A percentile compares a stretch with the other conserved stretches of the same genome.
phyloP scores from a whole-genome alignment of 495 filamentous ascomycete genomes.

The Aspergillus homomorphus region DNA sequence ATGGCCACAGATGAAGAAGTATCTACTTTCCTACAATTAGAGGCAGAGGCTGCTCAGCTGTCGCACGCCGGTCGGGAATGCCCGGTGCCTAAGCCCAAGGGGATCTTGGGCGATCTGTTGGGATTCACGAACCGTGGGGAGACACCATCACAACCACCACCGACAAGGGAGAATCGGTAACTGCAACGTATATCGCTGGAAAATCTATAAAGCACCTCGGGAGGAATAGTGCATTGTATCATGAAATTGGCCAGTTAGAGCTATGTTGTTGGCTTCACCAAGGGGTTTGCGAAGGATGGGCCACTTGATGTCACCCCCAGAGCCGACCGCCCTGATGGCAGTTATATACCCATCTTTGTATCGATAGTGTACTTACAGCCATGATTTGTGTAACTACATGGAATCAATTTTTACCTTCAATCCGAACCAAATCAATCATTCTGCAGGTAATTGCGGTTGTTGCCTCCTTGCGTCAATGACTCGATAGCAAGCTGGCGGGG shows the following conservation, averaged over 20 bases:
- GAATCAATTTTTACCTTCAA: constrained; percentile 5
- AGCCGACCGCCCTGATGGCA: constrained; percentile 5
- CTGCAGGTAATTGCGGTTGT: not conserved
- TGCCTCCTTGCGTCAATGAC: not conserved
- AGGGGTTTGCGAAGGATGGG: not conserved
- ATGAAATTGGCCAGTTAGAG: constrained; percentile 1
- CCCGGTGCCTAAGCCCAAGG: constrained; percentile 80
- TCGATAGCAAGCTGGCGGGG: not conserved
- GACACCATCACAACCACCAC: not conserved
- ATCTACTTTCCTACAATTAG: constrained; percentile 44
- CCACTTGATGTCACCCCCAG: not conserved
- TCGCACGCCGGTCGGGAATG: constrained; percentile 52
- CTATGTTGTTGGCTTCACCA: not conserved
- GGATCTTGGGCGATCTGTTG: constrained; percentile 68
- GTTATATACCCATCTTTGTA: constrained; percentile 27
- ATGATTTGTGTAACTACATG: constrained; percentile 7
- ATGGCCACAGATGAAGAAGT: constrained; percentile 40
- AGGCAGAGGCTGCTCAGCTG: constrained; percentile 42
- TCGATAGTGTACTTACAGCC: constrained; percentile 15
- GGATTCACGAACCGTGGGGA: constrained; percentile 49
- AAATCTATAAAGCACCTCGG: not conserved
- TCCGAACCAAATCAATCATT: not conserved
- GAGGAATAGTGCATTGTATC: not conserved
- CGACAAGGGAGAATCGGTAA: constrained; percentile 7
- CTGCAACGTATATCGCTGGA: not conserved